phyloP scores from a whole-genome alignment of 2,329 filamentous ascomycete species.

The Chrysoporthe deuterocubensis region DNA sequence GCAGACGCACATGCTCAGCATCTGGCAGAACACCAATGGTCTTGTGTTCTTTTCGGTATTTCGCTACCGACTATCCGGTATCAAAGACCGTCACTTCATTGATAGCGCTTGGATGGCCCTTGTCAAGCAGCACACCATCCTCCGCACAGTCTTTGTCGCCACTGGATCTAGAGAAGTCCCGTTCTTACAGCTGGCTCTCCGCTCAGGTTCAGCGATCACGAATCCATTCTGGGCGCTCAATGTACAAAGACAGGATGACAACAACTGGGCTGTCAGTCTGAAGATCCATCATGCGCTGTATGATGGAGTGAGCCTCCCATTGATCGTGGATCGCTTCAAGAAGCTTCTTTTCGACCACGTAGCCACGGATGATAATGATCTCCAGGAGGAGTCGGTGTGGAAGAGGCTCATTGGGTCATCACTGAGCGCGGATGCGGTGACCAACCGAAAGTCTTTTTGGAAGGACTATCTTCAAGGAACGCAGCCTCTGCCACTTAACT shows the following conservation, averaged over 20 bases:
- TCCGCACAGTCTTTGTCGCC: constrained; percentile 70
- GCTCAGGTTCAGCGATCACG: not conserved
- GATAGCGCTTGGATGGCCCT: constrained; percentile 65
- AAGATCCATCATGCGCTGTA: constrained; percentile 86
- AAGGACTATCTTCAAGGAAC: constrained; percentile 41
- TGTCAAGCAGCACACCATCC: constrained; percentile 59
- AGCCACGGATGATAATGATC: too few species aligned
- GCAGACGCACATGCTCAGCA: constrained; percentile 79
- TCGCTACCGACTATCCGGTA: constrained; percentile 55
- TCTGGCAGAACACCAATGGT: constrained; percentile 72
- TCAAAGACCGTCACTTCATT: constrained; percentile 46
- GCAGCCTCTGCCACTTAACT: constrained; percentile 29
- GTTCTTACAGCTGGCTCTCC: constrained; percentile 66
- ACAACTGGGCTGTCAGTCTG: constrained; percentile 49
- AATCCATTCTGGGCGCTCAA: constrained; percentile 34
- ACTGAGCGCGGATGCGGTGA: constrained; percentile 15
- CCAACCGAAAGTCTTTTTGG: constrained; percentile 46
- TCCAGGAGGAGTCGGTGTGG: constrained; percentile 33
- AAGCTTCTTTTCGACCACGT: constrained; percentile 29
- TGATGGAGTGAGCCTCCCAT: constrained; percentile 77
- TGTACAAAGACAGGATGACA: constrained; percentile 26
- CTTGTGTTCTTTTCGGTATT: constrained; percentile 77
- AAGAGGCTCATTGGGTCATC: constrained; percentile 30
- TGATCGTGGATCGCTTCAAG: constrained; percentile 55
- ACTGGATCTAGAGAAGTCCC: constrained; percentile 52